Evolutionary conservation across 805 yeast genomes (phyloP).

Genomic region (Lipomyces japonicus): DNA sequence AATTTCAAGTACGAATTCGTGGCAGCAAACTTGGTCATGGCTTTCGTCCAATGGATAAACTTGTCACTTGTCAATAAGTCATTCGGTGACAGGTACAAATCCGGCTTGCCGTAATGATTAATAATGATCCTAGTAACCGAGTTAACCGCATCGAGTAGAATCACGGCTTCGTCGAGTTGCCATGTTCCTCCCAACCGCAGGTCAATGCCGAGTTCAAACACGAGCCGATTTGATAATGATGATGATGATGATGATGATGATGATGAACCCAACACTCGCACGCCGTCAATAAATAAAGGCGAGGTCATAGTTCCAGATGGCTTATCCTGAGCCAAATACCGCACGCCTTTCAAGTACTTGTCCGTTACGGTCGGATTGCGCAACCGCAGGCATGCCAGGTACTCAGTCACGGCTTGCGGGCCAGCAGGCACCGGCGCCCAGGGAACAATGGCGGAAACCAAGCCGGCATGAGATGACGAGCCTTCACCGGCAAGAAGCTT

Average conservation of each 20-base stretch:
- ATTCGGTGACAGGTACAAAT: slow-evolving; percentile 28
- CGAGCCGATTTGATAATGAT: too few relatives aligned
- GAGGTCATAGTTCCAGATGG: slow-evolving; percentile 40
- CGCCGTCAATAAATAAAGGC: slow-evolving; percentile 35
- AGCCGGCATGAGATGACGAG: not conserved
- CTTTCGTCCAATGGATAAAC: slow-evolving; percentile 7
- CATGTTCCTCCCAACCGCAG: slow-evolving; percentile 40
- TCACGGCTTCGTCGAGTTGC: slow-evolving; percentile 42
- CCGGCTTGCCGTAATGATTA: slow-evolving; percentile 47
- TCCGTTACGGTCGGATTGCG: slow-evolving; percentile 15
- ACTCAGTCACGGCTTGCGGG: slow-evolving; percentile 22
- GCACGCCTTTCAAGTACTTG: slow-evolving; percentile 40
- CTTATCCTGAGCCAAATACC: slow-evolving; percentile 46
- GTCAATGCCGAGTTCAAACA: slow-evolving; percentile 47
- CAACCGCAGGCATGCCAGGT: slow-evolving; percentile 24
- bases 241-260: too few relatives aligned
- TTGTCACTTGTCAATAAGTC: slow-evolving; percentile 1
- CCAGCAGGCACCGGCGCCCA: slow-evolving; percentile 47
- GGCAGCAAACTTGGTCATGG: slow-evolving; percentile 7
- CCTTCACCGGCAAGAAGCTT: not conserved
- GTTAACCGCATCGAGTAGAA: slow-evolving; percentile 35
- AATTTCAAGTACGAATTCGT: slow-evolving; percentile 39
- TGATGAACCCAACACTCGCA: slow-evolving; percentile 39
- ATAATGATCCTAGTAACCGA: slow-evolving; percentile 39
- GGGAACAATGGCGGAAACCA: slow-evolving; percentile 40